phyloP scores from a whole-genome alignment of 176 grass and related monocot species.

The Aegilops longissima region DNA sequence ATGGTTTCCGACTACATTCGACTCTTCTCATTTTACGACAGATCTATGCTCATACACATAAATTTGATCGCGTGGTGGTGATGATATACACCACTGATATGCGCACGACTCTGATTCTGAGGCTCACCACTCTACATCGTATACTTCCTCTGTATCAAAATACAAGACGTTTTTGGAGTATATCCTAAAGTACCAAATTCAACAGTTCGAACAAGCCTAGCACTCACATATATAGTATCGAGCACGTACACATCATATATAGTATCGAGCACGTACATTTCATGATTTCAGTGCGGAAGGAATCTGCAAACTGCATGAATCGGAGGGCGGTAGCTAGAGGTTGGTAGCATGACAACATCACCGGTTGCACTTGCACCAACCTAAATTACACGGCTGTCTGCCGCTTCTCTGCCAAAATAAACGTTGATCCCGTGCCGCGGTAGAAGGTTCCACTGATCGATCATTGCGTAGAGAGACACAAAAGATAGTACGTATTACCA shows the following conservation, averaged over 20 bases:
- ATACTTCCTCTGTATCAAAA: too few species aligned
- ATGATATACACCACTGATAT: too few species aligned
- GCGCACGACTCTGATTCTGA: neutral
- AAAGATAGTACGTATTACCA: too few species aligned
- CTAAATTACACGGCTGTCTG: neutral
- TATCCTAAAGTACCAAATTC: neutral
- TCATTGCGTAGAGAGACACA: neutral
- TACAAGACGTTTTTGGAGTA: neutral
- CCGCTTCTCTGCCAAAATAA: neutral
- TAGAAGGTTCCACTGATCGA: neutral
- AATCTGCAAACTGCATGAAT: conserved; percentile 28
- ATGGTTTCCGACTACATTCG: too few species aligned
- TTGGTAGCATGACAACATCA: conserved; percentile 60
- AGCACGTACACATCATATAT: too few species aligned
- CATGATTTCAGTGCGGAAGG: neutral
- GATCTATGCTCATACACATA: too few species aligned
- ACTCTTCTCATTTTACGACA: too few species aligned
- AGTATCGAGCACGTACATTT: neutral
- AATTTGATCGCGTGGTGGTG: too few species aligned
- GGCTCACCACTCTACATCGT: neutral
- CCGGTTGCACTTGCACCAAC: neutral
- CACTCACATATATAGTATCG: too few species aligned
- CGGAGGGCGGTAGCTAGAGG: conserved; percentile 57
- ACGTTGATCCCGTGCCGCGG: neutral
- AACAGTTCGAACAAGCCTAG: neutral